Evolutionary conservation across 768 basidiomycete genomes (phyloP), one percentile per base, ranked within the genome.

Genomic region (Cyathus striatus): DNA sequence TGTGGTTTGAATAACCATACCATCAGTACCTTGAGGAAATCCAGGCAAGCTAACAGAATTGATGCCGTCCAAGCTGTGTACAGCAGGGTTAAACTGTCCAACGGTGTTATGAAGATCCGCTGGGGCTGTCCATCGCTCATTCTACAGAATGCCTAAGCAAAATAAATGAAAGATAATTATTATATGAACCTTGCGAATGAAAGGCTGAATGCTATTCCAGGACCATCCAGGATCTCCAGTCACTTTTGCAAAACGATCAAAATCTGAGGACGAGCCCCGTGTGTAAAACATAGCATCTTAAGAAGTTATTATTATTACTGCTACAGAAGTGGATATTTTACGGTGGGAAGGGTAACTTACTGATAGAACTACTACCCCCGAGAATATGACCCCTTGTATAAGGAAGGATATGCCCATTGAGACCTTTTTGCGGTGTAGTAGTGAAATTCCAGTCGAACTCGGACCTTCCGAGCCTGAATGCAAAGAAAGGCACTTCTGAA

Each of bases 381-480:
- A 68, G 51, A 7, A 63, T 43, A 30, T 52, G 44, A 2, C 65
- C 64, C 17, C 61, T 39, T 6, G 58, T 53, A 43, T 58, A 60
- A 14, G 50, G 34, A 6, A 64, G 37, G 4, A 47, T 13, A 0
- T 61, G 59, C 16, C 52, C 51, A 40, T 55, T 51, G 1, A 65
- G 42, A 7, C 54, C 58, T 6, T 35, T n/a, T 38, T 63, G 62
- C 3, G 62, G 60, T 14, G 46, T 44, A 0, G 61, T 60, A n/a
- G 63, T 64, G 42, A 50, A 64, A 38, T 65, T 65, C 65, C 65
- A 67, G 40, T 63, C 60, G 26, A 49, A 56, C 2, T 43, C 30
- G 5, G 61, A 49, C 21, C 44, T 42, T 5, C 35, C 14, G 21
- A 37, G 23, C 25, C 30, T 21, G 10, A 41, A 30, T 6, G 38